Percentiles rank a stretch among this genome's conserved stretches.
Evolutionary conservation across 2,329 filamentous ascomycete species (phyloP).

Genomic region (Sporothrix mexicana): DNA sequence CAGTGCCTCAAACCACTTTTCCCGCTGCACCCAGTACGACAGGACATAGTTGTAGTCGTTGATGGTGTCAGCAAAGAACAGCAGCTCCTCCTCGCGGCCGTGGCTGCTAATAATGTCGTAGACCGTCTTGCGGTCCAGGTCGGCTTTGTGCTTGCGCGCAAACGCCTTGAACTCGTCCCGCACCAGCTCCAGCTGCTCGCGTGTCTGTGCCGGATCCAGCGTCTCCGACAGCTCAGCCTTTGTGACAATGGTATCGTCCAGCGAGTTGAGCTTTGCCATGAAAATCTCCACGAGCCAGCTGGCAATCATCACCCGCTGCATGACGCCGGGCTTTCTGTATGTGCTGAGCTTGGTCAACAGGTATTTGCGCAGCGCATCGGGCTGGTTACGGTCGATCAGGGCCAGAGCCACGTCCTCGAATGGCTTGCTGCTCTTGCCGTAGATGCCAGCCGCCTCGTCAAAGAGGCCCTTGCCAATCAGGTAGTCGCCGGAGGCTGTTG

Average conservation of each 20-base stretch:
- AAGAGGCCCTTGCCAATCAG: constrained; percentile 82
- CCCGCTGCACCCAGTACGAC: constrained; percentile 95
- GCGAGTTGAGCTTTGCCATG: constrained; percentile 93
- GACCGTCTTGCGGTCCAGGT: constrained; percentile 87
- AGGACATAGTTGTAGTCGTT: constrained; percentile 95
- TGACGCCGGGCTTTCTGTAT: constrained; percentile 80
- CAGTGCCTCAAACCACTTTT: constrained; percentile 87
- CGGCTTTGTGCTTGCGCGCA: constrained; percentile 79
- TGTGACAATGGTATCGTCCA: constrained; percentile 93
- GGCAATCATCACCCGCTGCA: constrained; percentile 95
- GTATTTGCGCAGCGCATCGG: constrained; percentile 90
- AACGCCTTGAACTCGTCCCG: constrained; percentile 88
- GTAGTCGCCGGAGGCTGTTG: constrained; percentile 89
- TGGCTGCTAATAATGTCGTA: constrained; percentile 98
- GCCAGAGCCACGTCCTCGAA: constrained; percentile 94
- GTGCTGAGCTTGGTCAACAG: constrained; percentile 80
- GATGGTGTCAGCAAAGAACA: constrained; percentile 86
- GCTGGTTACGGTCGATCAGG: constrained; percentile 88
- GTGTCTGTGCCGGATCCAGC: constrained; percentile 67
- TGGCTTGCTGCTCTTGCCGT: constrained; percentile 93
- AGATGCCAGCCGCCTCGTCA: constrained; percentile 84
- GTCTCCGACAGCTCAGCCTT: constrained; percentile 80
- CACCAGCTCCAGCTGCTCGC: constrained; percentile 72
- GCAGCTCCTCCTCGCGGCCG: constrained; percentile 87
- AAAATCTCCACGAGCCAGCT: constrained; percentile 95